phyloP scores from a whole-genome alignment of 257 asterid species.

The Capsicum chinense region DNA sequence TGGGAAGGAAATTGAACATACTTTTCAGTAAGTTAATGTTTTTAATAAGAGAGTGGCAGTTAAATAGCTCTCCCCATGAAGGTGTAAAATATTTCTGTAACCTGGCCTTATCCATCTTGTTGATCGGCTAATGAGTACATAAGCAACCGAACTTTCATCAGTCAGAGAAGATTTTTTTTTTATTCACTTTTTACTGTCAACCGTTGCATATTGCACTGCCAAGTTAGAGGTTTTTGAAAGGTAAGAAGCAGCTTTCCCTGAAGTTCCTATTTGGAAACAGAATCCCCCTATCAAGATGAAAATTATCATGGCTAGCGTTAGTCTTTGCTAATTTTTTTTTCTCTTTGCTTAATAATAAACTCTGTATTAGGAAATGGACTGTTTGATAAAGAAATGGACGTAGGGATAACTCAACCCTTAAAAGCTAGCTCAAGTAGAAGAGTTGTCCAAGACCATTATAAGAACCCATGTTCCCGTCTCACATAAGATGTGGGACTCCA shows the following conservation, averaged over 20 bases:
- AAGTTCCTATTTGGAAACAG: background rate
- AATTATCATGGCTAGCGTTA: background rate
- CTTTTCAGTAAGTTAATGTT: background rate
- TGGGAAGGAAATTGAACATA: background rate
- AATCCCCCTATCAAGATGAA: no score
- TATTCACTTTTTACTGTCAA: background rate
- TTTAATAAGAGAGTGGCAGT: background rate
- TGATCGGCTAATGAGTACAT: background rate
- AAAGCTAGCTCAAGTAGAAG: no score
- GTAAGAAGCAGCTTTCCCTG: background rate
- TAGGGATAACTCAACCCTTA: no score
- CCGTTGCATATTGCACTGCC: background rate
- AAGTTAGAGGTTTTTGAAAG: conserved; percentile 4
- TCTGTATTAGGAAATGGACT: background rate
- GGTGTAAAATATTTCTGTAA: background rate
- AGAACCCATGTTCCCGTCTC: no score
- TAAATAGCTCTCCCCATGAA: background rate
- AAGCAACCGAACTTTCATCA: background rate
- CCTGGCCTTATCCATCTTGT: background rate
- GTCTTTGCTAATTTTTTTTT: background rate
- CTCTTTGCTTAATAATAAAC: conserved; percentile 3
- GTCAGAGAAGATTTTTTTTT: background rate
- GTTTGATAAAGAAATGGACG: no score
- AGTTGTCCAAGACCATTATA: no score
- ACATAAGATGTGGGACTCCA: no score